Evolutionary conservation across 2,329 filamentous ascomycete genomes (phyloP).

Genomic region (Coniochaeta sp.): DNA sequence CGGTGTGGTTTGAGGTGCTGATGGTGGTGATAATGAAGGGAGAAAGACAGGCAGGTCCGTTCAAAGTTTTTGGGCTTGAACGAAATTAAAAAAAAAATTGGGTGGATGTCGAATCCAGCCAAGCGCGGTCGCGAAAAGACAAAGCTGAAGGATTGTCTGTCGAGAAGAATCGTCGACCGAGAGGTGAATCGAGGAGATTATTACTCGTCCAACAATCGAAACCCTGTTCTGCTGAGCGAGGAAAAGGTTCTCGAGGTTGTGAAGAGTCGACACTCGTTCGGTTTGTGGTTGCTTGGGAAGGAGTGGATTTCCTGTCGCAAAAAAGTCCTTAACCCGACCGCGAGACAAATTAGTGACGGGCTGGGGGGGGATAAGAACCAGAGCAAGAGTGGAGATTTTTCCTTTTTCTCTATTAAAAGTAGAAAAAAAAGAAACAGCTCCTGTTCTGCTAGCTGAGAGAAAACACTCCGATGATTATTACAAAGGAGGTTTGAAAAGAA

Average conservation of each 20-base stretch:
- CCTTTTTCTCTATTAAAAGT: neutral
- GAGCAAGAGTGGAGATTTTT: neutral
- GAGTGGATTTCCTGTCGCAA: conserved; percentile 8
- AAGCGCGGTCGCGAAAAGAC: conserved; percentile 10
- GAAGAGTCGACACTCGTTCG: neutral
- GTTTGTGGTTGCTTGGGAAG: conserved; percentile 2
- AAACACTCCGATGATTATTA: neutral
- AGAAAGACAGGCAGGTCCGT: neutral
- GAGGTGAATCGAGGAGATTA: neutral
- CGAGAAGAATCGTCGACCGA: neutral
- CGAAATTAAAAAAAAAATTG: conserved; percentile 7
- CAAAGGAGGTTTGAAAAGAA: neutral
- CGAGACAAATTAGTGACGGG: conserved; percentile 1
- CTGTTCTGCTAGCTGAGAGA: neutral
- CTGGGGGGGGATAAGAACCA: neutral
- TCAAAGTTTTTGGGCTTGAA: neutral
- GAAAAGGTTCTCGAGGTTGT: neutral
- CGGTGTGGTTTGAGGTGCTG: conserved; percentile 8
- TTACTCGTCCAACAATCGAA: neutral
- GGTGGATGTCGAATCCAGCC: conserved; percentile 21
- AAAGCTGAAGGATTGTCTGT: neutral
- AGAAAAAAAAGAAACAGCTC: neutral
- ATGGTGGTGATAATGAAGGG: conserved; percentile 2
- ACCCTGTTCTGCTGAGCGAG: neutral
- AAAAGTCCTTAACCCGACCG: conserved; percentile 5